Conservation (phyloP, 139 green algal genomes). For the Trebouxia sp. region DNA sequence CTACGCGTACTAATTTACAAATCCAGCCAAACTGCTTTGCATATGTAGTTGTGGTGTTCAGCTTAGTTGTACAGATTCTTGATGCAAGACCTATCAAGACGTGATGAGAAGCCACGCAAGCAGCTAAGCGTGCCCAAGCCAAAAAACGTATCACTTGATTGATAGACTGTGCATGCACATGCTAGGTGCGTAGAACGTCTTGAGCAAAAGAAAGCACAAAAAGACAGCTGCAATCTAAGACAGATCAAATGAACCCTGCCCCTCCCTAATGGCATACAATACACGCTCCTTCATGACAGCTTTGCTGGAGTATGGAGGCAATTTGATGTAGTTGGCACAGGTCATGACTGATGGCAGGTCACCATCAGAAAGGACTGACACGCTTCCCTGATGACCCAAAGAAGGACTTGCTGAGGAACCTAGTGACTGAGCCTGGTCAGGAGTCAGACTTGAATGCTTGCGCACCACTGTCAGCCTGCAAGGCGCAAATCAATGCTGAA, state of each 20-base stretch:
- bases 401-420: conserved; percentile 5
- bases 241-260: conserved; percentile 94
- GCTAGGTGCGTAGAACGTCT: no score
- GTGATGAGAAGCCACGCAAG: no score
- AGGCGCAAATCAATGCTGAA: no score
- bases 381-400: conserved; percentile 14
- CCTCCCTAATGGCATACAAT: conserved; percentile 90
- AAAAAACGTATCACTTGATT: no score
- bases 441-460: conserved; percentile 66
- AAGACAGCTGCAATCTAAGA: conserved; percentile 56
- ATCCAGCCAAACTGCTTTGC: no score
- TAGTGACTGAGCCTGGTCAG: conserved; percentile 6
- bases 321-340: conserved; percentile 99
- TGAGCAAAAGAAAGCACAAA: no score
- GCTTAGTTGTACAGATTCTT: no score
- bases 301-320: conserved; percentile 94
- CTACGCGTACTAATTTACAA: no score
- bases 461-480: conserved; percentile 93
- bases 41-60: no score
- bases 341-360: conserved; percentile 99
- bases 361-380: conserved; percentile 57
- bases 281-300: conserved; percentile 82
- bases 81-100: no score
- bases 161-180: no score
- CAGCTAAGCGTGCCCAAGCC: no score